Evolutionary conservation across 345 rosid species (phyloP), one percentile per base, ranked within the genome.

Genomic region (Fremontodendron californicum): DNA sequence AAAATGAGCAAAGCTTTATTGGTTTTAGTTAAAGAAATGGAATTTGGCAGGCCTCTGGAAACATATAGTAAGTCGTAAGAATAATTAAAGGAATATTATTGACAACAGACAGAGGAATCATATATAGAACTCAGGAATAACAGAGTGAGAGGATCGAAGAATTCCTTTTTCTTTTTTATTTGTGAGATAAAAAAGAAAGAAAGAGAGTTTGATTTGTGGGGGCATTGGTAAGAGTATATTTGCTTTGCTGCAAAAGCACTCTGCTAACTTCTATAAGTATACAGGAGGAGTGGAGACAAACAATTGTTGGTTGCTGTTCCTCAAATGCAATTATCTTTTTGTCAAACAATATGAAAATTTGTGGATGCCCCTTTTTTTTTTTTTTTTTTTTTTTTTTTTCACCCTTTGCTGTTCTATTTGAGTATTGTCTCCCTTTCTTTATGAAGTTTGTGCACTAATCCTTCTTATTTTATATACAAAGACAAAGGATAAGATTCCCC

Each of bases 191-290:
- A n/a, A n/a, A n/a, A n/a, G n/a, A n/a, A n/a, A n/a, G n/a, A n/a
- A n/a, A n/a, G n/a, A n/a, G n/a, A n/a, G n/a, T n/a, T 54, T n/a
- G 27, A 25, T 4, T 11, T 16, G 61, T 19, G 69, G 46, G 46
- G 46, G 69, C 43, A 37, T 64, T 64, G 23, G 25, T n/a, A 31
- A 16, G 67, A 33, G 65, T 29, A 60, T 62, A 31, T 62, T 62
- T 62, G 27, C 45, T 33, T 62, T 35, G 43, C 68, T 63, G 68
- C 68, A 63, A 63, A 63, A 63, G 68, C 45, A 63, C 40, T 4
- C 45, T 63, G 68, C 6, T 63, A 33, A 35, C 43, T 18, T 15
- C 45, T 29, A 0, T 33, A 16, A 33, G 23, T 33, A 7, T 7
- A 62, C 13, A 55, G 23, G 1, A 19, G 13, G 6, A 31, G 12